These are phyloP conservation scores for Linderniella brevidens DNA, from an alignment of 257 asterid species.

Conservation along the genomic window DNA sequence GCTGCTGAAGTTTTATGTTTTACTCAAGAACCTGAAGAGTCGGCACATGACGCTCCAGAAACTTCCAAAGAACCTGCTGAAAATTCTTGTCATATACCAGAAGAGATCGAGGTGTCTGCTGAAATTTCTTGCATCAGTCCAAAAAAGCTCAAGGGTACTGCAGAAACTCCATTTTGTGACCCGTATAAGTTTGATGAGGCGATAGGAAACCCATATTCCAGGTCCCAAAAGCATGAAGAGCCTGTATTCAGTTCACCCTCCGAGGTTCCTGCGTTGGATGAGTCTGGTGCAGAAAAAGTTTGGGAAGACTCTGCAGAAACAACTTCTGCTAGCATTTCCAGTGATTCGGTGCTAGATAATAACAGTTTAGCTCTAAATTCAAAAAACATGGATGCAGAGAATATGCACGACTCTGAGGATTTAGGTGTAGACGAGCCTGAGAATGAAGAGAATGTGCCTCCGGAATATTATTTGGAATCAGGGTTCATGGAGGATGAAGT, in stretches of 20 bases:
- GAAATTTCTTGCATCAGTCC: constrained; percentile 15
- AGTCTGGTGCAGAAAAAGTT: constrained; percentile 14
- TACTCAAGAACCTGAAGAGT: neutral
- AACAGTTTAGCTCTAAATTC: too few relatives aligned
- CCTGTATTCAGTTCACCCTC: too few relatives aligned
- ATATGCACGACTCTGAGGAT: constrained; percentile 15
- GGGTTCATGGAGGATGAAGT: constrained; percentile 18
- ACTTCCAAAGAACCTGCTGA: neutral
- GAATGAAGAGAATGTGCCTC: constrained; percentile 11
- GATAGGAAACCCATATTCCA: constrained; percentile 11
- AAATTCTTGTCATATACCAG: neutral
- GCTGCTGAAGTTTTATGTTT: neutral
- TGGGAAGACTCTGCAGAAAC: constrained; percentile 13
- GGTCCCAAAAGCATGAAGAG: constrained; percentile 14
- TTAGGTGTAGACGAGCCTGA: constrained; percentile 17
- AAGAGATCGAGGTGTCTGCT: neutral
- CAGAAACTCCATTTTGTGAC: too few relatives aligned
- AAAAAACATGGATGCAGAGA: neutral
- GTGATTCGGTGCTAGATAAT: too few relatives aligned
- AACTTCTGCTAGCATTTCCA: constrained; percentile 8
- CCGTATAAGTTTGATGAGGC: constrained; percentile 11
- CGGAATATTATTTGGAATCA: constrained; percentile 15
- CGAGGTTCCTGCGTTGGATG: constrained; percentile 14
- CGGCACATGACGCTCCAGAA: neutral
- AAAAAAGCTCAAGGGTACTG: constrained; percentile 17